These are phyloP conservation scores for Penicillium sumatraense DNA, from an alignment of 2,329 filamentous ascomycete species.

Conservation along the genomic window DNA sequence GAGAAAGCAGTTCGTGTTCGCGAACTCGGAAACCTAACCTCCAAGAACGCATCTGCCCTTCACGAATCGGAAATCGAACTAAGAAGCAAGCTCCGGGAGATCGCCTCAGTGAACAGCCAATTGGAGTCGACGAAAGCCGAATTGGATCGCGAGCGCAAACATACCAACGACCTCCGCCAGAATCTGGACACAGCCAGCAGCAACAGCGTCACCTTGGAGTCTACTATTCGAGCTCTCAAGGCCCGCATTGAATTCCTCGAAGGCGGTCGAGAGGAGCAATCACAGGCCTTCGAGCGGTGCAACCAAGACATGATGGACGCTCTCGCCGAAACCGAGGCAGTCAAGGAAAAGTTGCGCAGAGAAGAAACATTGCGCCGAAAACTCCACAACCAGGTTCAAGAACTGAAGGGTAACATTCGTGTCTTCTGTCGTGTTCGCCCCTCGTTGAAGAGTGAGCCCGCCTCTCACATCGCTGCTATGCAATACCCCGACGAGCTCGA, in stretches of 20 bases:
- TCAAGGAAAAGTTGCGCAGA: constrained; percentile 80
- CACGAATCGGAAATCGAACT: constrained; percentile 50
- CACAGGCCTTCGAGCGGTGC: constrained; percentile 80
- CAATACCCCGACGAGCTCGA: constrained; percentile 78
- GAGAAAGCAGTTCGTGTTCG: constrained; percentile 52
- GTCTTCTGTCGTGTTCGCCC: constrained; percentile 97
- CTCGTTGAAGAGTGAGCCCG: constrained; percentile 60
- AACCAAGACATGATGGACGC: constrained; percentile 81
- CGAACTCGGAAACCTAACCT: constrained; percentile 44
- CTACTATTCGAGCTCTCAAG: constrained; percentile 73
- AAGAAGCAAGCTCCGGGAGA: constrained; percentile 60
- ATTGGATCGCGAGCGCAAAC: constrained; percentile 65
- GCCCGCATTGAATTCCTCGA: constrained; percentile 88
- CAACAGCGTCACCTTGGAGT: constrained; percentile 71
- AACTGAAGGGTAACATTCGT: constrained; percentile 96
- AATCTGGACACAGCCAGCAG: constrained; percentile 64
- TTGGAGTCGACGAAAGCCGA: constrained; percentile 50
- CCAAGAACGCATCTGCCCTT: constrained; percentile 40
- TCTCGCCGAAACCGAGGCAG: constrained; percentile 67
- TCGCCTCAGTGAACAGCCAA: constrained; percentile 49
- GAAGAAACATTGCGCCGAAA: constrained; percentile 90
- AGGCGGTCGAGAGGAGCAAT: constrained; percentile 86
- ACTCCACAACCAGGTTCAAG: constrained; percentile 96
- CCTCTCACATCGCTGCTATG: constrained; percentile 71
- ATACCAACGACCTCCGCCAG: constrained; percentile 62